A percentile compares a stretch with the other conserved stretches of the same genome.
Conservation (phyloP, 1,139 yeast genomes). For the Magnusiomyces fungicola region DNA sequence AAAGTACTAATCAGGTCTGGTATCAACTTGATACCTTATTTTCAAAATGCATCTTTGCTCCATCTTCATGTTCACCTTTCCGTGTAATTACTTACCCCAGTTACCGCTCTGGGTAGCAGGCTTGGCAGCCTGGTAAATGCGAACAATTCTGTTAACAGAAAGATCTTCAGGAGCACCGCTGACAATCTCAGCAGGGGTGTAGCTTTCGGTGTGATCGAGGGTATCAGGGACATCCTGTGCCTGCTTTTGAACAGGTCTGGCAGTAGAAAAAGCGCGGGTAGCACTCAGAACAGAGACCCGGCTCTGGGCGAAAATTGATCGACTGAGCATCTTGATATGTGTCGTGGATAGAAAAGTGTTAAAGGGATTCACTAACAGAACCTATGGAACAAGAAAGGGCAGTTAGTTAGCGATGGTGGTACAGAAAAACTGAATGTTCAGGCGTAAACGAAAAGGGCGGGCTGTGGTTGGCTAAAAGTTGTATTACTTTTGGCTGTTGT, state of each 20-base stretch:
- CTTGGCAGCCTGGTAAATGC: conserved; percentile 71
- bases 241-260: not conserved
- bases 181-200: conserved; percentile 48
- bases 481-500: no score
- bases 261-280: conserved; percentile 1
- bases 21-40: no score
- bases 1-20: no score
- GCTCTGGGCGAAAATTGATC: not conserved
- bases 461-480: no score
- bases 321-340: not conserved
- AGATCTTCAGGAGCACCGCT: conserved; percentile 78
- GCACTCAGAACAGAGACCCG: not conserved
- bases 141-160: conserved; percentile 56
- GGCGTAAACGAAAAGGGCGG: no score
- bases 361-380: no score
- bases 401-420: no score
- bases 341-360: no score
- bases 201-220: conserved; percentile 11
- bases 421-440: no score
- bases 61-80: no score
- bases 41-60: no score
- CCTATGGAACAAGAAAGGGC: no score
- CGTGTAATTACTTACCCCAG: conserved; percentile 23
- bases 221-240: conserved; percentile 3
- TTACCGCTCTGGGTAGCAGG: conserved; percentile 76